Evolutionary conservation across 2,329 filamentous ascomycete genomes (phyloP), one percentile per base, ranked within the genome.

Genomic region (Graphilbum fragrans): DNA sequence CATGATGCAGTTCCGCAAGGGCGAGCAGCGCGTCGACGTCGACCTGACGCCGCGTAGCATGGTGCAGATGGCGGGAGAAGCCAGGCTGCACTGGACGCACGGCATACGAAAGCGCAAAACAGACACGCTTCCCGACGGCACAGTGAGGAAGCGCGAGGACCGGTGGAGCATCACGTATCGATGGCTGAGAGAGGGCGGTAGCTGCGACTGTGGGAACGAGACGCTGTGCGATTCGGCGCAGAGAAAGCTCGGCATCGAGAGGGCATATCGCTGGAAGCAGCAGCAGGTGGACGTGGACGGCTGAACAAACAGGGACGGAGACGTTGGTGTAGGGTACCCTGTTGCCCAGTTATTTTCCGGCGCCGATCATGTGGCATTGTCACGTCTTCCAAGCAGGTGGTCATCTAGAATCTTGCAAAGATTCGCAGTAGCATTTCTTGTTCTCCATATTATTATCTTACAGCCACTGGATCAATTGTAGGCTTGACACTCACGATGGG

Each of bases 81-180:
- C 69, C 12, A 56, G 70, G 16, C 50, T 73, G 49, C 67, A 72
- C 53, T 74, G 69, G 69, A 49, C 48, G 19, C 49, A 51, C 33
- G 45, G 44, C 21, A 48, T 51, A 39, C 44, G 46, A 35, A 61
- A 61, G 48, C 53, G 59, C 35, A 62, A 62, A 46, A 61, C 64
- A 4, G 70, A 74, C 42, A 55, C 54, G 0, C 43, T 72, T 2
- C 16, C 42, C 20, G 69, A 73, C 47, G 69, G 66, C 0, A 62
- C 58, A 2, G 58, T 69, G 3, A 57, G 70, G 5, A 44, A 48
- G 29, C 56, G 70, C 0, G 49, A 45, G 2, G 58, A 71, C 23
- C 58, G 70, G 7, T 74, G 70, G 70, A 74, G 70, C 49, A 60
- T 74, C 35, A 74, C 70, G 2, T 74, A 70, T 49, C 62, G 70